These are phyloP conservation scores for Vigna nakashimae DNA, from an alignment of 306 rosid genomes.

Conservation along the genomic window DNA sequence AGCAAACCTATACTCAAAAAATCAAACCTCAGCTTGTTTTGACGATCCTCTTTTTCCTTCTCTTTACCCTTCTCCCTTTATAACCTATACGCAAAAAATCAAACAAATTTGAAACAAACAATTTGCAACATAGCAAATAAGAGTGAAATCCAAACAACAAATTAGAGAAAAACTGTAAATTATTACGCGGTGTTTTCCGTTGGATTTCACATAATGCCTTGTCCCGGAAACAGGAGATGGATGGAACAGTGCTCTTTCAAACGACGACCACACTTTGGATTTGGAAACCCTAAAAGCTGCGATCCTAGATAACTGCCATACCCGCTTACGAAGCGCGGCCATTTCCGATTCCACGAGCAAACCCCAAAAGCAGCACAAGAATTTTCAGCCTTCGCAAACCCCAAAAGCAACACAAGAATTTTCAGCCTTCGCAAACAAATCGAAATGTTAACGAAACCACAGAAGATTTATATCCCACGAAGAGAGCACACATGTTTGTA, in stretches of 20 bases:
- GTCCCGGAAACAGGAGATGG: slow-evolving; percentile 38
- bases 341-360: background rate
- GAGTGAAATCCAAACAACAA: background rate
- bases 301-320: background rate
- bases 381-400: slow-evolving; percentile 12
- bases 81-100: slow-evolving; percentile 60
- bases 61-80: slow-evolving; percentile 46
- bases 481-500: background rate
- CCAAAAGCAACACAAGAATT: too few species aligned
- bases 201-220: slow-evolving; percentile 64
- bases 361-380: background rate
- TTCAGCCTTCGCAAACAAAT: too few species aligned
- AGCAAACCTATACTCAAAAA: slow-evolving; percentile 79
- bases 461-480: background rate
- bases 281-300: slow-evolving; percentile 45
- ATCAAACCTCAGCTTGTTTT: slow-evolving; percentile 90
- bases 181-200: slow-evolving; percentile 73
- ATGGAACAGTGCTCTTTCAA: slow-evolving; percentile 40
- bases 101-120: background rate
- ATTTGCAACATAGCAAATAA: background rate
- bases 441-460: background rate
- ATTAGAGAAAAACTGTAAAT: background rate
- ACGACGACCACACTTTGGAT: slow-evolving; percentile 36
- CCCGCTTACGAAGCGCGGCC: background rate
- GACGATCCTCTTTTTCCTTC: slow-evolving; percentile 89